phyloP scores from a whole-genome alignment of 352 stramenopile species.

The Phytophthora podocarpi region DNA sequence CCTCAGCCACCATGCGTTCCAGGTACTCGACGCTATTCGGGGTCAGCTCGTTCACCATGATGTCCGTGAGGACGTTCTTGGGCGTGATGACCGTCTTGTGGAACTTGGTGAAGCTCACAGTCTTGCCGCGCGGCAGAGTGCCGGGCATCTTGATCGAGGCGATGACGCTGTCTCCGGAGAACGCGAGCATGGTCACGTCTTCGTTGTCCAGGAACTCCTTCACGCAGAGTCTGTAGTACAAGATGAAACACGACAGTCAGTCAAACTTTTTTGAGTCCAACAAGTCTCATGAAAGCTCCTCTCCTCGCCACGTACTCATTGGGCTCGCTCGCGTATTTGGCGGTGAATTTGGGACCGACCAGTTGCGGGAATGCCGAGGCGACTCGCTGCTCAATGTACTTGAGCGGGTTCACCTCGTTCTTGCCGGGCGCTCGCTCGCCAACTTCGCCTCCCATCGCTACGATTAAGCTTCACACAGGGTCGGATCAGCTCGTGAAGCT shows the following conservation, averaged over 20 bases:
- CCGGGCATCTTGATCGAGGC: conserved; percentile 88
- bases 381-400: conserved; percentile 86
- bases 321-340: conserved; percentile 82
- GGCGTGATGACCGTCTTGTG: conserved; percentile 78
- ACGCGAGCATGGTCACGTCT: conserved; percentile 87
- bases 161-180: conserved; percentile 89
- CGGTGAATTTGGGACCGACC: conserved; percentile 75
- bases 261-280: too few relatives aligned
- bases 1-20: conserved; percentile 93
- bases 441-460: conserved; percentile 58
- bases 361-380: conserved; percentile 64
- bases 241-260: too few relatives aligned
- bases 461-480: conserved; percentile 1
- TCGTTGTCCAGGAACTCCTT: conserved; percentile 91
- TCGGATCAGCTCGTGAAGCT: too few relatives aligned
- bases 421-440: conserved; percentile 41
- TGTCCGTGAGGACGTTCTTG: conserved; percentile 87
- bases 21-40: conserved; percentile 95
- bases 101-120: conserved; percentile 92
- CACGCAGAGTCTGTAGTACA: conserved; percentile 61
- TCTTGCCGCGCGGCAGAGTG: conserved; percentile 88
- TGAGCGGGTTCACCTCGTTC: conserved; percentile 75
- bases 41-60: conserved; percentile 88
- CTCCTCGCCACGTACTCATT: conserved; percentile 62
- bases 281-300: background rate